Percentiles rank a stretch among this genome's conserved stretches.
Conservation (phyloP, 129 eudicot species). For the Flaveria robusta region DNA sequence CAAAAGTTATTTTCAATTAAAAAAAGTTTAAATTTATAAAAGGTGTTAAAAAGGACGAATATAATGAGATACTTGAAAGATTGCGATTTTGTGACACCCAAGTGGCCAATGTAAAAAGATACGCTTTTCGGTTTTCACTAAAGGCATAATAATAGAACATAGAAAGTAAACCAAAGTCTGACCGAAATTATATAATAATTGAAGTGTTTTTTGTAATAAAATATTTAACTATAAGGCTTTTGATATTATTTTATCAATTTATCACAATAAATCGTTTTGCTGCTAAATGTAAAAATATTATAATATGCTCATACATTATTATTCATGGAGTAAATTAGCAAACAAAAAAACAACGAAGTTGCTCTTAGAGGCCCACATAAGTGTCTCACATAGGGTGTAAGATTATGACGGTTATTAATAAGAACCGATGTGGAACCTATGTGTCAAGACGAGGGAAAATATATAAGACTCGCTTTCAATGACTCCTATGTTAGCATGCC, state of each 20-base stretch:
- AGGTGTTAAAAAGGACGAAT: neutral
- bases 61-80: neutral
- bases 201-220: neutral
- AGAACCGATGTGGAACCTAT: too few species aligned
- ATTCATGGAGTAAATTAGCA: neutral
- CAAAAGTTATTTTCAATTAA: neutral
- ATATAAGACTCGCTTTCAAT: too few species aligned
- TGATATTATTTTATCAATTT: neutral
- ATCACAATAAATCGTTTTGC: neutral
- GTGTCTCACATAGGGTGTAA: neutral
- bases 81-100: neutral
- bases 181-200: neutral
- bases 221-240: neutral
- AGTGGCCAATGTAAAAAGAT: neutral
- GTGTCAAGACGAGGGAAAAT: too few species aligned
- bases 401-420: neutral
- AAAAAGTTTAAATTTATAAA: neutral
- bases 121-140: neutral
- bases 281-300: neutral
- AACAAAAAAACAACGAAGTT: too few species aligned
- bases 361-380: neutral
- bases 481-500: too few species aligned
- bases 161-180: neutral
- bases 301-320: neutral
- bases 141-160: neutral